Evolutionary conservation across 208 protist species (phyloP), one percentile per base, ranked within the genome.

Genomic region (Leishmania martiniquensis): DNA sequence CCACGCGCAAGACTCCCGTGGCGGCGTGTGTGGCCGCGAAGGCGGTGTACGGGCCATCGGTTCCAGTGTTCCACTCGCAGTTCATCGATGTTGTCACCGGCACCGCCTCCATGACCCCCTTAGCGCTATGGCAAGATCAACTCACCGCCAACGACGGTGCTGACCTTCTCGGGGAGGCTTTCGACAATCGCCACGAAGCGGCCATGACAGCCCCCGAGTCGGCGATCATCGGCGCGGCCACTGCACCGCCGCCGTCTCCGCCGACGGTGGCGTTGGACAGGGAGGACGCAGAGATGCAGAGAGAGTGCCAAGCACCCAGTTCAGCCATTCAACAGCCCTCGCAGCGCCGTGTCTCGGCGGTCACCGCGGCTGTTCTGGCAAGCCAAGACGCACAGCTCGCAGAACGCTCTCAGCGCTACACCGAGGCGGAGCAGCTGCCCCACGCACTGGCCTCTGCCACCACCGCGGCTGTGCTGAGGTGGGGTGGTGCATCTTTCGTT

Each of bases 21-120:
- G 29, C 13, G 52, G 45, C 70, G 34, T 15, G 12, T 17, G 10
- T 72, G 25, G 25, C 51, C n/a, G 29, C 17, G 29, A 47, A 45
- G 17, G 52, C 49, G 29, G 80, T 89, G 59, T 88, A 89, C 81
- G 83, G 76, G 1, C 87, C 85, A 1, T 82, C 82, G 2, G 83
- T 89, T 22, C 5, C 65, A 2, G 62, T 84, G 22, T 71, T 78
- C 12, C 77, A 84, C 49, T 72, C 84, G 32, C 92, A 94, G 80
- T 96, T 96, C 76, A 78, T 96, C 39, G 90, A 96, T 71, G 22
- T 94, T 25, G 44, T 80, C 17, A 92, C 87, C 6, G 79, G 87
- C 62, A 62, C n/a, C 45, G 75, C 78, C 12, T 83, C 78, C 51
- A 91, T 94, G 90, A 85, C 74, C 1, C 87, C 92, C 15, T 93